Percentiles rank a stretch among this genome's conserved stretches.
Conservation (phyloP, 179 eudicot genomes). For the Silene coronaria region DNA sequence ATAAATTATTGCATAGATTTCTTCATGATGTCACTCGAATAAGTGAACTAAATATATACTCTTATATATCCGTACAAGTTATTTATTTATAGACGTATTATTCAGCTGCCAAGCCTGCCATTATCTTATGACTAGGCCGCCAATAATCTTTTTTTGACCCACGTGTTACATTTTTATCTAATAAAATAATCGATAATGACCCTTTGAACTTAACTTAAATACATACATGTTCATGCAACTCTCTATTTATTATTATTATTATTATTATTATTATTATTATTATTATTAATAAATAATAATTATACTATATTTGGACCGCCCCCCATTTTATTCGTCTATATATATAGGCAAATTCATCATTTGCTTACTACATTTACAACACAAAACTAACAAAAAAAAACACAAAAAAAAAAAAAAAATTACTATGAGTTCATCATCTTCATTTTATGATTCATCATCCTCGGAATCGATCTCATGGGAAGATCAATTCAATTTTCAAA, state of each 20-base stretch:
- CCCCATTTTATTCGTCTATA: neutral
- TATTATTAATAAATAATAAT: no score
- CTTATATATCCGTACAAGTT: neutral
- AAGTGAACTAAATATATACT: slow-evolving; percentile 1
- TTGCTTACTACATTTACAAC: slow-evolving; percentile 3
- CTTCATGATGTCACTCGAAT: slow-evolving; percentile 5
- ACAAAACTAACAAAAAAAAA: neutral
- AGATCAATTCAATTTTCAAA: neutral
- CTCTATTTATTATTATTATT: neutral
- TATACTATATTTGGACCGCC: slow-evolving; percentile 6
- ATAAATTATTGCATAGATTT: neutral
- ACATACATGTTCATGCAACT: slow-evolving; percentile 13
- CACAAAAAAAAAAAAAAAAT: neutral
- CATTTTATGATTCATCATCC: slow-evolving; percentile 19
- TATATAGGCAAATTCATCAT: slow-evolving; percentile 14
- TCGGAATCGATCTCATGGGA: slow-evolving; percentile 14
- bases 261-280: no score
- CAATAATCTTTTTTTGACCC: slow-evolving; percentile 25
- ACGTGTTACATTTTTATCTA: slow-evolving; percentile 20
- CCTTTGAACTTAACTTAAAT: neutral
- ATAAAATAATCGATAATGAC: slow-evolving; percentile 13
- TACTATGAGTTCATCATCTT: slow-evolving; percentile 18
- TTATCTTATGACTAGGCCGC: slow-evolving; percentile 30
- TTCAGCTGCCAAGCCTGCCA: slow-evolving; percentile 22
- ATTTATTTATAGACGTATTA: neutral